Conservation (phyloP, 306 rosid genomes). For the Gastrolobium villosum region DNA sequence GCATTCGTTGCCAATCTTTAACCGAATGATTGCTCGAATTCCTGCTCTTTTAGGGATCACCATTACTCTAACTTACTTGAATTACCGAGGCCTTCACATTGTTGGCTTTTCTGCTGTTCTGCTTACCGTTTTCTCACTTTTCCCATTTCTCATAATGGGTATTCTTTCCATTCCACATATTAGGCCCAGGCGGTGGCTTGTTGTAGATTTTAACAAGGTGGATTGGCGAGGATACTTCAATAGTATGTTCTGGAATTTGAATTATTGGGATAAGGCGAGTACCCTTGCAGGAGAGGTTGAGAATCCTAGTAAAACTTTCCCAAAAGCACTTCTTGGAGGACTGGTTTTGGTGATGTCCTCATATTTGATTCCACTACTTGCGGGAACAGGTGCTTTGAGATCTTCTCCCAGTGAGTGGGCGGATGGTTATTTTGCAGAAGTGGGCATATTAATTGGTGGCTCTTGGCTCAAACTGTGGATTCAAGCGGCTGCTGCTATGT, state of each 20-base stretch:
- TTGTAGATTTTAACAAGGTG: constrained; percentile 64
- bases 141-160: constrained; percentile 71
- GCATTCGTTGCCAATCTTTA: constrained; percentile 76
- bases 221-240: constrained; percentile 85
- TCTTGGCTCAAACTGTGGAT: constrained; percentile 94
- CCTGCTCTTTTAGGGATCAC: constrained; percentile 80
- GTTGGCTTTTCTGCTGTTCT: constrained; percentile 88
- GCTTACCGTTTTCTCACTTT: constrained; percentile 80
- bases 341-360: constrained; percentile 80
- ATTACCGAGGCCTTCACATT: constrained; percentile 86
- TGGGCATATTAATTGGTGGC: constrained; percentile 88
- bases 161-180: constrained; percentile 74
- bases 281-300: constrained; percentile 94
- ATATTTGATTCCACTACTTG: constrained; percentile 87
- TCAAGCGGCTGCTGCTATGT: constrained; percentile 89
- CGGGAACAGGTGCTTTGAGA: constrained; percentile 83
- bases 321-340: constrained; percentile 85
- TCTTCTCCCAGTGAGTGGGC: constrained; percentile 70
- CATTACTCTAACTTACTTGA: constrained; percentile 73
- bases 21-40: constrained; percentile 60
- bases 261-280: constrained; percentile 97
- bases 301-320: constrained; percentile 79
- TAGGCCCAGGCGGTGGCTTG: constrained; percentile 69
- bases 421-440: constrained; percentile 93
- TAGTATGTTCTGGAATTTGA: constrained; percentile 90